These are phyloP conservation scores for Boletales sp. DNA, from an alignment of 768 basidiomycete genomes.

Conservation along the genomic window DNA sequence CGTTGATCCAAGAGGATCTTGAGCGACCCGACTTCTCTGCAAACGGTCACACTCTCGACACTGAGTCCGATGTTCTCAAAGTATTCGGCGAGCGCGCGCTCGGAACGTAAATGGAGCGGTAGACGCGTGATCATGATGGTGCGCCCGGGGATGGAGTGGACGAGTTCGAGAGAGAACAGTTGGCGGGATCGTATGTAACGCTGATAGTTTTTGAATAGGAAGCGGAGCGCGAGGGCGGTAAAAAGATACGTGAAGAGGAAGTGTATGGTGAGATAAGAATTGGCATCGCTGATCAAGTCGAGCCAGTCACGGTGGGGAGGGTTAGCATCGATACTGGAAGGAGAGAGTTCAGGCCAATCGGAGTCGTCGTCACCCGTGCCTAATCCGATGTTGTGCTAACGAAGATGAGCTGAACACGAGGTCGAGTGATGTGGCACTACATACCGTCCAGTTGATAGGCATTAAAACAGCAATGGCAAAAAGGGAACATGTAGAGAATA, in stretches of 20 bases:
- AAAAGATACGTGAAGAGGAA: conserved; percentile 94
- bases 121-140: conserved; percentile 87
- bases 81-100: conserved; percentile 85
- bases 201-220: conserved; percentile 85
- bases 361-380: conserved; percentile 47
- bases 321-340: conserved; percentile 17
- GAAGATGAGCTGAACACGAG: background rate
- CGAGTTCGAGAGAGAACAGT: conserved; percentile 90
- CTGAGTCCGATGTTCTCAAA: conserved; percentile 85
- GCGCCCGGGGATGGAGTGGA: conserved; percentile 90
- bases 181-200: conserved; percentile 89
- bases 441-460: conserved; percentile 91
- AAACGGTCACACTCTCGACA: conserved; percentile 91
- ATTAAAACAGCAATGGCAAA: conserved; percentile 85
- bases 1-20: conserved; percentile 72
- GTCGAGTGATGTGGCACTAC: conserved; percentile 19
- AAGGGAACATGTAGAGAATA: conserved; percentile 84
- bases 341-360: conserved; percentile 44
- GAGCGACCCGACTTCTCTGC: conserved; percentile 74
- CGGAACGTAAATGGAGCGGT: conserved; percentile 80
- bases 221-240: conserved; percentile 80
- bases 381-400: conserved; percentile 68
- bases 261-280: conserved; percentile 85
- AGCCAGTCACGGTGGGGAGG: conserved; percentile 61
- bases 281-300: conserved; percentile 87